phyloP scores from a whole-genome alignment of 306 rosid genomes.

The Amphicarpaea edgeworthii region DNA sequence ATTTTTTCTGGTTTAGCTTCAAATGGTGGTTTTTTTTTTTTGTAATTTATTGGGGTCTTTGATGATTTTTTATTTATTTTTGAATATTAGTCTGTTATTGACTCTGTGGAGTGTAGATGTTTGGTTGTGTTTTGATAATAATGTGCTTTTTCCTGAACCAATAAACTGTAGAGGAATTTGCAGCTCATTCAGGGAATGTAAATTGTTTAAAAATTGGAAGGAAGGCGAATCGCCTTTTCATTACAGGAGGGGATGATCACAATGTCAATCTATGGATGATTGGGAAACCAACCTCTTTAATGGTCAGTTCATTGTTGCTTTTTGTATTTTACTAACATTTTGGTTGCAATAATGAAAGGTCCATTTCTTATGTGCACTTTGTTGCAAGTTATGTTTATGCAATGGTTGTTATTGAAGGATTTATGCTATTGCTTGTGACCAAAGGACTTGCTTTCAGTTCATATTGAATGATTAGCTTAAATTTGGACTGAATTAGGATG shows the following conservation, averaged over 20 bases:
- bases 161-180: constrained; percentile 82
- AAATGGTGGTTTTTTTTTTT: constrained; percentile 20
- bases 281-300: constrained; percentile 81
- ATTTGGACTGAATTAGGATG: constrained; percentile 11
- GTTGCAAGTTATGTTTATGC: background rate
- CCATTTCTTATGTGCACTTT: constrained; percentile 36
- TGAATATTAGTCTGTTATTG: constrained; percentile 10
- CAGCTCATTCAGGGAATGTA: constrained; percentile 80
- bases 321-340: constrained; percentile 33
- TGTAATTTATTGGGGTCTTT: constrained; percentile 17
- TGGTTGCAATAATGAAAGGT: constrained; percentile 29
- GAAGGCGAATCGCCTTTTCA: constrained; percentile 72
- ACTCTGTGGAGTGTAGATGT: constrained; percentile 34
- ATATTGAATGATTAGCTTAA: constrained; percentile 7
- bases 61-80: background rate
- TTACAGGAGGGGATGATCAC: constrained; percentile 95
- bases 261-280: constrained; percentile 88
- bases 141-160: constrained; percentile 67
- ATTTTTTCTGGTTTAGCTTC: constrained; percentile 18
- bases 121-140: constrained; percentile 15
- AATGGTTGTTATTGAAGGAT: constrained; percentile 4
- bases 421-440: no score
- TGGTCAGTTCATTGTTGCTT: constrained; percentile 63
- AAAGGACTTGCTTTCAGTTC: constrained; percentile 1
- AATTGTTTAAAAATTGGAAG: constrained; percentile 89